Conservation (phyloP, 2,329 filamentous ascomycete genomes). For the Aciculosporium take region DNA sequence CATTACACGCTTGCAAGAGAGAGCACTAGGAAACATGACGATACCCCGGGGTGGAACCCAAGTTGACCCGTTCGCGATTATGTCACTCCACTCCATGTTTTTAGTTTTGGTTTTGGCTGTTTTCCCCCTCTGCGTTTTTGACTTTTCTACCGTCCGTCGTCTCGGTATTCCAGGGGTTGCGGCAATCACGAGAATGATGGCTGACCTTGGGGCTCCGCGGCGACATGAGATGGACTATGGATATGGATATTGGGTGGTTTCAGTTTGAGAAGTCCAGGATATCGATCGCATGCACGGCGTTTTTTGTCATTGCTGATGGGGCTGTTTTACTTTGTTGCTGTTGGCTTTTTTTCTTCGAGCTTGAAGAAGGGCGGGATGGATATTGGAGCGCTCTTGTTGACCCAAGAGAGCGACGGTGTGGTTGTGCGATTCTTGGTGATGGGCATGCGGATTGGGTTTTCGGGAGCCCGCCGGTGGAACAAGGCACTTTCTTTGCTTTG, state of each 20-base stretch:
- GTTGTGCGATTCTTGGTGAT: background rate
- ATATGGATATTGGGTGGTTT: background rate
- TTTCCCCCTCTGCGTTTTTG: background rate
- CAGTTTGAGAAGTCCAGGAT: slow-evolving; percentile 5
- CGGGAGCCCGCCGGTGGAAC: slow-evolving; percentile 3
- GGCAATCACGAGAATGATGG: background rate
- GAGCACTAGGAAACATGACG: slow-evolving; percentile 21
- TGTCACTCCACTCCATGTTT: slow-evolving; percentile 23
- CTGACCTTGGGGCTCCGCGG: background rate
- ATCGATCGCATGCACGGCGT: slow-evolving; percentile 6
- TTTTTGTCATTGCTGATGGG: background rate
- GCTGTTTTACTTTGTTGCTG: no score
- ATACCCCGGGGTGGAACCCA: slow-evolving; percentile 27
- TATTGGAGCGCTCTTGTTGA: background rate
- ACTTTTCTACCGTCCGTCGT: background rate
- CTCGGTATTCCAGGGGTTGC: background rate
- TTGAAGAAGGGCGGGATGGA: slow-evolving; percentile 1
- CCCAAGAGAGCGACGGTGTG: background rate
- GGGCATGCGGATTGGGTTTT: background rate
- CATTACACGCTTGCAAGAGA: slow-evolving; percentile 17
- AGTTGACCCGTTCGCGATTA: slow-evolving; percentile 17
- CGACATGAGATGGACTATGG: background rate
- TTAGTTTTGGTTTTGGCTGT: background rate
- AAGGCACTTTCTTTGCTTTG: slow-evolving; percentile 3
- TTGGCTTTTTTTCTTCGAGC: background rate